phyloP scores from a whole-genome alignment of 2,329 filamentous ascomycete genomes.

The Beauveria sp. region DNA sequence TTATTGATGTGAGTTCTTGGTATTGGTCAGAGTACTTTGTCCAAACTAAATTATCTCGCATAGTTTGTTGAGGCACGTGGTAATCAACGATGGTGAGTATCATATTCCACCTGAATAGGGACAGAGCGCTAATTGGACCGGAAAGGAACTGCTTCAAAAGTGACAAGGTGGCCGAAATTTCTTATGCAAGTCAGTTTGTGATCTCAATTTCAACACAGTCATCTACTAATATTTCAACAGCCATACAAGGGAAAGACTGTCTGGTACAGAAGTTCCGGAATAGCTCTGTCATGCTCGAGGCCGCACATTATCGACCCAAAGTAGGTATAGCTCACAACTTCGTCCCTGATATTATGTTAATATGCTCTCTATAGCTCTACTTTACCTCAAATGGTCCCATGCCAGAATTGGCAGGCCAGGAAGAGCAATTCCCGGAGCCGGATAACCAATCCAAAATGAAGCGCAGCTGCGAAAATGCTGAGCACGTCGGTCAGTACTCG shows the following conservation, averaged over 20 bases:
- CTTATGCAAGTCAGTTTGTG: constrained; percentile 73
- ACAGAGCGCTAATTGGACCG: neutral
- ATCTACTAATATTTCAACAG: constrained; percentile 35
- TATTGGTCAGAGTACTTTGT: neutral
- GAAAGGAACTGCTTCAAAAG: constrained; percentile 75
- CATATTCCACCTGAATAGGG: neutral
- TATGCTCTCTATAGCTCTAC: constrained; percentile 36
- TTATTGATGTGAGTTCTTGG: constrained; percentile 52
- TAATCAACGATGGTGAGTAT: constrained; percentile 59
- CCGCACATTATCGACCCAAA: constrained; percentile 75
- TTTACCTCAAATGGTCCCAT: constrained; percentile 41
- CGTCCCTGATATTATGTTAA: neutral
- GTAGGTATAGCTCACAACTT: constrained; percentile 33
- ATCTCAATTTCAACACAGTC: fast-evolving
- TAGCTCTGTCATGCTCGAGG: constrained; percentile 90
- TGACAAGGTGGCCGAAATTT: constrained; percentile 81
- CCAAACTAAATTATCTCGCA: neutral
- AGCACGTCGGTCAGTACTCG: constrained; percentile 63
- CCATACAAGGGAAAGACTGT: constrained; percentile 87
- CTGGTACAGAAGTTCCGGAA: constrained; percentile 94
- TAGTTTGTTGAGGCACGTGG: constrained; percentile 65
- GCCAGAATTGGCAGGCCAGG: constrained; percentile 54
- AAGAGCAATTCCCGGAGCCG: constrained; percentile 67
- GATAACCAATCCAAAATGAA: constrained; percentile 86
- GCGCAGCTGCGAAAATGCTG: constrained; percentile 78